A percentile compares a stretch with the other conserved stretches of the same genome.
These are phyloP conservation scores for Mycena latifolia DNA, from an alignment of 768 basidiomycete genomes.

Conservation along the genomic window DNA sequence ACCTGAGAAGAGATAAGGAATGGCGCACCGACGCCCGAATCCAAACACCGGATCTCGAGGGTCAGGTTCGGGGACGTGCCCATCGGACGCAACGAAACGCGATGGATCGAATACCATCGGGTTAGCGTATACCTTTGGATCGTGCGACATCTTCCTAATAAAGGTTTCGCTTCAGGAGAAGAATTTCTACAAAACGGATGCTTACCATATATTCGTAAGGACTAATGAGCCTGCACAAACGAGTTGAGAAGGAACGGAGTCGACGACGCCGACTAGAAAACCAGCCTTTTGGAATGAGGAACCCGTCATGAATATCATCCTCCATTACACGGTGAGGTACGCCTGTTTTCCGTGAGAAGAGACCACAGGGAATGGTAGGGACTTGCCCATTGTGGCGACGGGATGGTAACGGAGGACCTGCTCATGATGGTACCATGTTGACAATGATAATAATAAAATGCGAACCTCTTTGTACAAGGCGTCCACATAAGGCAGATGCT, in stretches of 20 bases:
- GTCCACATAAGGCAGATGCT: slow-evolving; percentile 44
- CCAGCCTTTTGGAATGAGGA: slow-evolving; percentile 33
- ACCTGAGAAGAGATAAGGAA: background rate
- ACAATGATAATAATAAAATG: too few relatives aligned
- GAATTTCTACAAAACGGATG: too few relatives aligned
- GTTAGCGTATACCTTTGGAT: slow-evolving; percentile 26
- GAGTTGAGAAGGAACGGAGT: too few relatives aligned
- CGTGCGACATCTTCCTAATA: slow-evolving; percentile 32
- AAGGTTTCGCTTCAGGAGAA: too few relatives aligned
- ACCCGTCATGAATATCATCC: slow-evolving; percentile 49
- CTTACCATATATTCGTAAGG: slow-evolving; percentile 33
- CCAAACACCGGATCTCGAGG: slow-evolving; percentile 40
- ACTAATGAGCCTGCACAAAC: slow-evolving; percentile 17
- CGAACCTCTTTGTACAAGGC: slow-evolving; percentile 42
- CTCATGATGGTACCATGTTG: too few relatives aligned
- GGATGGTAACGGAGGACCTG: slow-evolving; percentile 36
- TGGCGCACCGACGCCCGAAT: slow-evolving; percentile 38
- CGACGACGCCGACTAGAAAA: background rate
- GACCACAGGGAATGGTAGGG: background rate
- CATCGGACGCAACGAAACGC: slow-evolving; percentile 21
- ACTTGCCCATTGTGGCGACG: slow-evolving; percentile 14
- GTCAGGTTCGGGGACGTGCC: slow-evolving; percentile 30
- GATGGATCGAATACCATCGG: slow-evolving; percentile 26
- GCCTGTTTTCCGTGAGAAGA: slow-evolving; percentile 5
- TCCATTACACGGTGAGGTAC: slow-evolving; percentile 29